Conservation (phyloP, 768 basidiomycete species). For the Hericium erinaceus region DNA sequence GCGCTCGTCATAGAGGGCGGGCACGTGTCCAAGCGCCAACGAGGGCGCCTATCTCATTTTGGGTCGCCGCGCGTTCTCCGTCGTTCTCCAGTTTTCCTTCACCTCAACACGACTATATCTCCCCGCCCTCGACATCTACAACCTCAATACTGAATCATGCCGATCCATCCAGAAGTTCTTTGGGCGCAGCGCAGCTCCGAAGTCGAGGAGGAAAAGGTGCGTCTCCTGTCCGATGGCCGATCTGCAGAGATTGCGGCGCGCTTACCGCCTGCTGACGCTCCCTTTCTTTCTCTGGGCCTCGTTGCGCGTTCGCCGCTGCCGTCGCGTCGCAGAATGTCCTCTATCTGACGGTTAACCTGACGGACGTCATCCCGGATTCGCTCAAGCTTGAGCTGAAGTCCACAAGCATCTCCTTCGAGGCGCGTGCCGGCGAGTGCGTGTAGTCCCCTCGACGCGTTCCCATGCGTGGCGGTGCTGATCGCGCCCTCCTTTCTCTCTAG, state of each 20-base stretch:
- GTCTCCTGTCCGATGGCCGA: slow-evolving; percentile 3
- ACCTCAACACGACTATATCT: neutral
- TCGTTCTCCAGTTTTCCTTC: neutral
- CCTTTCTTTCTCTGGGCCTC: neutral
- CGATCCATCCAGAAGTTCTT: slow-evolving; percentile 75
- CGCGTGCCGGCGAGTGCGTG: slow-evolving; percentile 52
- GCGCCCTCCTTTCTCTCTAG: neutral
- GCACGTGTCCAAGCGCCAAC: neutral
- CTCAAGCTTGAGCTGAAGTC: slow-evolving; percentile 53
- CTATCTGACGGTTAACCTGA: slow-evolving; percentile 77
- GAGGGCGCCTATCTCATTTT: neutral
- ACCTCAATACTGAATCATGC: slow-evolving; percentile 2
- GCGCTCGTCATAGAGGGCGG: neutral
- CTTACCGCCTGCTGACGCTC: neutral
- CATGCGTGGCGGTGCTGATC: neutral
- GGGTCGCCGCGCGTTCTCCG: neutral
- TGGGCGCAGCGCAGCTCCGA: slow-evolving; percentile 92
- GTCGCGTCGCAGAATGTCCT: slow-evolving; percentile 59
- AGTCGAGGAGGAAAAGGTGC: slow-evolving; percentile 56
- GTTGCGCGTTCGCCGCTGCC: neutral
- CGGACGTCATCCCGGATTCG: slow-evolving; percentile 53
- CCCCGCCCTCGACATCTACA: neutral
- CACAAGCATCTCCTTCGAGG: slow-evolving; percentile 53
- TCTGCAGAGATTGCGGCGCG: slow-evolving; percentile 6
- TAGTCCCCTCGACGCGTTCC: neutral